Evolutionary conservation across 2,329 filamentous ascomycete genomes (phyloP), one percentile per base, ranked within the genome.

Genomic region (Alternaria panax): DNA sequence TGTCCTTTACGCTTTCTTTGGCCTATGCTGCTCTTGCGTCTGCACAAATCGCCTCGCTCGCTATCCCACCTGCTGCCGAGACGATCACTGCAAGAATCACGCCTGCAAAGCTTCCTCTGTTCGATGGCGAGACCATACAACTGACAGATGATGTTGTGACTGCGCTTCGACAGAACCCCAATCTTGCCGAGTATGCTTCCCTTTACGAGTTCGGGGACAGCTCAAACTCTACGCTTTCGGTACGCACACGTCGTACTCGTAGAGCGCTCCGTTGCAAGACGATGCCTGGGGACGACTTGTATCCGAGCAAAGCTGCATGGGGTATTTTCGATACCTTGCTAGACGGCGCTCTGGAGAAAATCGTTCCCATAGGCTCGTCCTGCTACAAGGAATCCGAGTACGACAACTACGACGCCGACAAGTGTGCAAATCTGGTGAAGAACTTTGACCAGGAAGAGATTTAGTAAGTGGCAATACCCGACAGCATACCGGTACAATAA

Each of bases 191-290:
- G 24, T 69, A 69, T 52, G 71, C 69, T 22, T 62, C 66, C 7
- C 59, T 72, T 1, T 70, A 56, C 80, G 83, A 47, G 74, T 85
- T 75, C 32, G 71, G 58, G 14, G 65, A 73, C 47, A 60, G 54
- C 48, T 47, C 54, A 4, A 60, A 68, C 7, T 57, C 65, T 3
- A 63, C 48, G n/a, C 7, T 55, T 28, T 57, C 48, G 9, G 56
- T 40, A 7, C 57, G 58, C 7, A 24, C 57, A 32, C 62, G 65
- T 25, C 62, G 64, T 11, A 46, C 57, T 30, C 63, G 60, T 9
- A 56, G 54, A 22, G 47, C 64, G 11, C 50, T 58, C 9, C 63
- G 60, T 7, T 74, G 73, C 65, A 75, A 74, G 57, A 72, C 70
- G 0, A 68, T 68, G 59, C 73, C 73, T 16, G 69, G 72, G 3